Conservation (phyloP, 306 rosid species). For the Corylus avellana region DNA sequence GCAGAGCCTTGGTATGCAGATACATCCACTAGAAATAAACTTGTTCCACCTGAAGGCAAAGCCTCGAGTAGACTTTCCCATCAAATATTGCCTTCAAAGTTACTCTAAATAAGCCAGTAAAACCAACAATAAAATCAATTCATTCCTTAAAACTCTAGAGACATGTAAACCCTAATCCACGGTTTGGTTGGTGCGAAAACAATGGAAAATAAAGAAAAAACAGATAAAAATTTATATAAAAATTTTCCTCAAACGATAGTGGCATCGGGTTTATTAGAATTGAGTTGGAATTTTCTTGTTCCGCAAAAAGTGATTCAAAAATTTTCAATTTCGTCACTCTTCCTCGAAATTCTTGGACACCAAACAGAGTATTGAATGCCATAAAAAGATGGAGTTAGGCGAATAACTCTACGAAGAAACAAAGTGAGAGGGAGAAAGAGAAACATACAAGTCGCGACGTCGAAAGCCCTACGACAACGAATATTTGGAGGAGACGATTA, state of each 20-base stretch:
- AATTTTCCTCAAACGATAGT: neutral
- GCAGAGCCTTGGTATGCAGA: constrained; percentile 3
- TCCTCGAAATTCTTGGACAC: neutral
- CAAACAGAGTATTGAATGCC: neutral
- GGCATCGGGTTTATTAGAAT: neutral
- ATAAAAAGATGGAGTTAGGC: neutral
- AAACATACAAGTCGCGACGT: constrained; percentile 8
- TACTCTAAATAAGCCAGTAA: neutral
- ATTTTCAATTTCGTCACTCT: neutral
- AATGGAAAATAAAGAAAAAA: neutral
- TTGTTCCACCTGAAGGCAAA: neutral
- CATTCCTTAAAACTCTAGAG: neutral
- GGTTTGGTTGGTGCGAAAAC: neutral
- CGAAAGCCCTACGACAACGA: neutral
- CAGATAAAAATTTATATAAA: neutral
- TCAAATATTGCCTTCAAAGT: neutral
- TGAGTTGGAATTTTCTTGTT: neutral
- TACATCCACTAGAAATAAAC: neutral
- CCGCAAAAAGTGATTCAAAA: neutral
- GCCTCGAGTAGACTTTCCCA: neutral
- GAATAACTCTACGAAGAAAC: neutral
- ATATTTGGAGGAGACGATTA: neutral
- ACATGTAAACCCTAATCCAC: neutral
- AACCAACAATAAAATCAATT: neutral
- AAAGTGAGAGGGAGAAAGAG: neutral